Base-by-base conservation (phyloP, 2,329 filamentous ascomycete genomes). In the Alternaria sp. region DNA sequence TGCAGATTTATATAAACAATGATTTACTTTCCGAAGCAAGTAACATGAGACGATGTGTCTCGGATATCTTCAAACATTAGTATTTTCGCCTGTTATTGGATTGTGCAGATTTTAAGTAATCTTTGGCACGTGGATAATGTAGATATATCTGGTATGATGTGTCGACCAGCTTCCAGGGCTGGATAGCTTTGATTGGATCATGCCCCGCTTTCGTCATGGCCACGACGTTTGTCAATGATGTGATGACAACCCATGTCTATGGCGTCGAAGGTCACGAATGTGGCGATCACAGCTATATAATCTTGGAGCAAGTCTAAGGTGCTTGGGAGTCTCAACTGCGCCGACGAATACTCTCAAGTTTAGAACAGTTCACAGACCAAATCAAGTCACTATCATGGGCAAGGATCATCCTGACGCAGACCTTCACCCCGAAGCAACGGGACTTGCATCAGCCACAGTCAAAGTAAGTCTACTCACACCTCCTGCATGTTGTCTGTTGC, bases 391-490 rank as follows among this genome's bases (percentile, higher is more conserved):
- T 58, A 69, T 11, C 28, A 77, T 76, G 74, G 68, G 66, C 30
- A 71, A 72, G 68, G 69, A 74, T 34, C 75, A 79, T 54, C 77
- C 77, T 46, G 75, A 78, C 57, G 71, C 77, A 10, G 68, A 78
- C 52, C 63, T 79, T 25, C 67, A 79, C 52, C 76, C 76, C 14
- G 68, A 74, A 38, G 75, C 77, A 7, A 78, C 77, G 2, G 77
- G 75, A 9, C 66, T 69, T 0, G 77, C 78, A 34, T 62, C 67
- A 20, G 52, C 59, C 14, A 77, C 66, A 5, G 78, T 78, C 18
- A 73, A 77, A 45, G 74, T 73, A 55, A 30, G 54, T 10, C 12
- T 41, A 27, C 16, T 4, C 16, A 2, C 25, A 3, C 38, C 52
- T 48, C 12, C 7, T 8, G 9, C 3, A 11, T 25, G 32, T 27